Evolutionary conservation across 2,329 filamentous ascomycete genomes (phyloP).

Genomic region (Pyrenochaeta sp.): DNA sequence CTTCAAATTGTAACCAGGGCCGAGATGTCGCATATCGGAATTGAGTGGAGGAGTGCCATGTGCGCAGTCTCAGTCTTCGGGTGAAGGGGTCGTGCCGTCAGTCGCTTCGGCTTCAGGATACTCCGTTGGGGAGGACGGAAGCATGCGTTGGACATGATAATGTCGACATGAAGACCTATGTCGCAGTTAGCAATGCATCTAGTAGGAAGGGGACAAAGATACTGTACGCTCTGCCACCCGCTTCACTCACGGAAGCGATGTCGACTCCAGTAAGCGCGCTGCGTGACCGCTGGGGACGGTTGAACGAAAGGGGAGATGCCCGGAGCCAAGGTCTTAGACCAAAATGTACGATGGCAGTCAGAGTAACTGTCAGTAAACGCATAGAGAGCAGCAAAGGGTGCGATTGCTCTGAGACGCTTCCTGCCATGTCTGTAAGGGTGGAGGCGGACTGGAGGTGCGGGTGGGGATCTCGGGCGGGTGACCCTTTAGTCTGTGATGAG

Average conservation of each 20-base stretch:
- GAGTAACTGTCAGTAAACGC: background rate
- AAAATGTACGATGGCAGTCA: background rate
- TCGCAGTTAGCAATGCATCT: conserved; percentile 8
- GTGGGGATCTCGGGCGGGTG: conserved; percentile 18
- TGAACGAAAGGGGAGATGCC: background rate
- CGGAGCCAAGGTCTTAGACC: background rate
- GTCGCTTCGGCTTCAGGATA: background rate
- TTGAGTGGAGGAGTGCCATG: background rate
- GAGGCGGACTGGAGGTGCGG: conserved; percentile 14
- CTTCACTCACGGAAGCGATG: background rate
- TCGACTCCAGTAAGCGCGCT: background rate
- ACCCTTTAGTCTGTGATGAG: conserved; percentile 9
- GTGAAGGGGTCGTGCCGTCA: conserved; percentile 3
- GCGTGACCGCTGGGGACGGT: conserved; percentile 13
- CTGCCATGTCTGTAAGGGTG: conserved; percentile 15
- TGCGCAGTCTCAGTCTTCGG: background rate
- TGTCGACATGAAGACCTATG: background rate
- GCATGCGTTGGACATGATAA: background rate
- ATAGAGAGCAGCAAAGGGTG: background rate
- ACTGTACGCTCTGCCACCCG: conserved; percentile 7
- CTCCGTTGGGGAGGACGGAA: background rate
- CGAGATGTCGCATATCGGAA: background rate
- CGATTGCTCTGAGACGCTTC: background rate
- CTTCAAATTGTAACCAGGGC: background rate
- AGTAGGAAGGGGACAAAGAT: background rate